Evolutionary conservation across 2,329 filamentous ascomycete genomes (phyloP), one percentile per base, ranked within the genome.

Genomic region (Ophiostoma sp.): DNA sequence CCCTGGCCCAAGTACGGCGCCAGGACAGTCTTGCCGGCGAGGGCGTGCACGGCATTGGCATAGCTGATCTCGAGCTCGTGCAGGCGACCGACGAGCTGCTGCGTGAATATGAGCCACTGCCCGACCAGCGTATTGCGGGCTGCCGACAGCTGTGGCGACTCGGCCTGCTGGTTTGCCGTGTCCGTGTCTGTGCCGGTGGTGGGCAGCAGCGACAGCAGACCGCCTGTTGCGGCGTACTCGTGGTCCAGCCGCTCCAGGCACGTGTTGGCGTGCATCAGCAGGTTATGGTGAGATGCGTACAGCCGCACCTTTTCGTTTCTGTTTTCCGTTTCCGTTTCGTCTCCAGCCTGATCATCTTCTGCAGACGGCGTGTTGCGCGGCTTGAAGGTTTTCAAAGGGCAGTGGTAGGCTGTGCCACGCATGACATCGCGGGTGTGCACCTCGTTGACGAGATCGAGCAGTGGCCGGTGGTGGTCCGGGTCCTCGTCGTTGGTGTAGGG

Each of bases 241-340:
- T 87, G 84, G 71, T 88, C 85, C 6, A 88, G 80, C 2, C 83
- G 78, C 76, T 87, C 85, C 5, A 88, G 81, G 66, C 85, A 83
- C 69, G 83, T 80, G 73, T 87, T 87, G 69, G 85, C 84, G 74
- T 87, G 85, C 77, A 80, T 78, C 41, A 85, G 76, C 16, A 87
- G 79, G 44, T 79, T 79, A 70, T 81, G 77, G 71, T 85, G 83
- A 67, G 77, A 80, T 65, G 79, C 77, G 69, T 81, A 84, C 3
- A 80, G 82, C 41, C 70, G 40, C 67, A 52, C 18, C 49, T 73
- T 75, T 9, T 68, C 72, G 12, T 47, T 38, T 8, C 4, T 18
- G 7, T 14, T 38, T 45, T 58, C 49, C 4, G 27, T 49, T 1
- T 44, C 7, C 16, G 27, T 27, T 27, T 9, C 18, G 3, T 52